Conservation (phyloP, 768 basidiomycete genomes). For the Boletus fagicola region DNA sequence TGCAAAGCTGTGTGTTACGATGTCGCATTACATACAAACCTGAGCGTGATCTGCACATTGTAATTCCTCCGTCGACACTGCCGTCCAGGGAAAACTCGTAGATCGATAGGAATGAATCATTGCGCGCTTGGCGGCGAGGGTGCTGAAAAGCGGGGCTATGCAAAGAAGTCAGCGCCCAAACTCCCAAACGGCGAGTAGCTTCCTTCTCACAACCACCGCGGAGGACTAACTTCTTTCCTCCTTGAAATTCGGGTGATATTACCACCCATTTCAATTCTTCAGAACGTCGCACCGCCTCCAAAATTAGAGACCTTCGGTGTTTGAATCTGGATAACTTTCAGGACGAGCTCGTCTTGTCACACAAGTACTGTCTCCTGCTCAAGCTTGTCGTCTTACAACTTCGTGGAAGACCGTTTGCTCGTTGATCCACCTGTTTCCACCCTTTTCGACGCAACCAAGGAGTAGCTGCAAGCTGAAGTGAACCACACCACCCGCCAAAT, state of each 20-base stretch:
- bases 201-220: background rate
- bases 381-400: too few species aligned
- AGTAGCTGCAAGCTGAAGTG: too few species aligned
- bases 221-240: too few species aligned
- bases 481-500: background rate
- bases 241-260: background rate
- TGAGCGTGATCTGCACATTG: background rate
- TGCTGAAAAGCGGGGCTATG: background rate
- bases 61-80: background rate
- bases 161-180: background rate
- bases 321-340: background rate
- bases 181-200: background rate
- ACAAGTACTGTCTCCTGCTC: background rate
- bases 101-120: background rate
- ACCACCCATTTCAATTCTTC: background rate
- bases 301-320: background rate
- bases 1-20: conserved; percentile 1
- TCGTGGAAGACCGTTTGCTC: background rate
- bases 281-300: background rate
- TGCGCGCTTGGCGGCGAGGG: too few species aligned
- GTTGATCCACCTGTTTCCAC: background rate
- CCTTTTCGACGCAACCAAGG: background rate
- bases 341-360: background rate
- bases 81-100: background rate
- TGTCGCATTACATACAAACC: background rate